Conservation (phyloP, 176 grass and related monocot genomes). For the Oryza longistaminata region DNA sequence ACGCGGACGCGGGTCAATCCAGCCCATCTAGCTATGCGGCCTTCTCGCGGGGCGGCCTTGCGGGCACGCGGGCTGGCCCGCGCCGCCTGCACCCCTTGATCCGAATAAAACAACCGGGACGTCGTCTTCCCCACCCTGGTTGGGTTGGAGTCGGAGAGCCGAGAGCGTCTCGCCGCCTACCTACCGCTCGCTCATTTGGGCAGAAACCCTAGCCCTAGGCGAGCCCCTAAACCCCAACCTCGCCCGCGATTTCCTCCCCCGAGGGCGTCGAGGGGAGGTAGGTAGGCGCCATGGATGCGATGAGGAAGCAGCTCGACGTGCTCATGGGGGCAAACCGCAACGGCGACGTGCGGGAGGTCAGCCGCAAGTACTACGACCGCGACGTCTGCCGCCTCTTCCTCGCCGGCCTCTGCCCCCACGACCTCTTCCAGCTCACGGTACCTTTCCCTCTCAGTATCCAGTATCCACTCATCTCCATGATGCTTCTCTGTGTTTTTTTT, state of each 20-base stretch:
- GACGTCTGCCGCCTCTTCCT: constrained; percentile 96
- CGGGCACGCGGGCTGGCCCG: too few relatives aligned
- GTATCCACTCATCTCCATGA: not conserved
- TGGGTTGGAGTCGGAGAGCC: not conserved
- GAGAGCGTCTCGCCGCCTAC: constrained; percentile 1
- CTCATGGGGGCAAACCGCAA: constrained; percentile 98
- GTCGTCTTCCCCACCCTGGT: not conserved
- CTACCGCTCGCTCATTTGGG: not conserved
- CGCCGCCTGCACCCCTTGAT: too few relatives aligned
- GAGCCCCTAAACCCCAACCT: not conserved
- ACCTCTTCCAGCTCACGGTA: constrained; percentile 98
- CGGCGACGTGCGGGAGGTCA: constrained; percentile 88
- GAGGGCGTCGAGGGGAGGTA: not conserved
- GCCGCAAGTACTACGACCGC: constrained; percentile 92
- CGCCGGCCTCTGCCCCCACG: constrained; percentile 88
- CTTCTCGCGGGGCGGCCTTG: too few relatives aligned
- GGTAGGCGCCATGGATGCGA: constrained; percentile 62
- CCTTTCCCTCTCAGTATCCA: not conserved
- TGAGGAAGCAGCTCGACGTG: constrained; percentile 93
- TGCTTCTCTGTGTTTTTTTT: too few relatives aligned
- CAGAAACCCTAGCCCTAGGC: constrained; percentile 44
- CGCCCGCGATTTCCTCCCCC: constrained; percentile 10
- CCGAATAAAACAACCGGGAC: too few relatives aligned
- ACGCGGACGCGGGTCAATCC: too few relatives aligned
- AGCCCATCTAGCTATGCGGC: too few relatives aligned